Conservation (phyloP, 257 asterid genomes). For the Capsicum baccatum region DNA sequence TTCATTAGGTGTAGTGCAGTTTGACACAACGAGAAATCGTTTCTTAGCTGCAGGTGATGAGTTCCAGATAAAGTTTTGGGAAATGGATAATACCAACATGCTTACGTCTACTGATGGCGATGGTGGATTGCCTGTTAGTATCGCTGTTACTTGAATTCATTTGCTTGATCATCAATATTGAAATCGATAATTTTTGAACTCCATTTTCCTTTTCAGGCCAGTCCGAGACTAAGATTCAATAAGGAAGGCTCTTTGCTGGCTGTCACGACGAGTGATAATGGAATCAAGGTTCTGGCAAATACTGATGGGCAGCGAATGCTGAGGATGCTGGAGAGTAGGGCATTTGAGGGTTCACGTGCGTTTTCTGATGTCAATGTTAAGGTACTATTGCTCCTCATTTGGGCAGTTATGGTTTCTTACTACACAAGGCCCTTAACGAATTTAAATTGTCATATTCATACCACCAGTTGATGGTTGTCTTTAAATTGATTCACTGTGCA, state of each 20-base stretch:
- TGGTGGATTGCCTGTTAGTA: slow-evolving; percentile 92
- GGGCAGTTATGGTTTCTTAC: slow-evolving; percentile 7
- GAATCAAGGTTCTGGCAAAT: slow-evolving; percentile 89
- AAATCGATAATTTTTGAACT: not conserved
- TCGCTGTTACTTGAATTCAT: slow-evolving; percentile 24
- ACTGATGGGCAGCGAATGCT: slow-evolving; percentile 85
- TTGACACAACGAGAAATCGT: slow-evolving; percentile 81
- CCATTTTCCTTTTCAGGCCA: slow-evolving; percentile 60
- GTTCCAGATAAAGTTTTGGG: slow-evolving; percentile 95
- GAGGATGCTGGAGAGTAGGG: slow-evolving; percentile 85
- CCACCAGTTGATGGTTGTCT: not conserved
- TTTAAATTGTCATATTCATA: slow-evolving; percentile 23
- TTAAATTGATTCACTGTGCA: slow-evolving; percentile 40
- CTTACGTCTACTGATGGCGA: slow-evolving; percentile 77
- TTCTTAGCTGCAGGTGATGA: slow-evolving; percentile 97
- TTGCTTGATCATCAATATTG: not conserved
- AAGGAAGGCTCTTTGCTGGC: slow-evolving; percentile 92
- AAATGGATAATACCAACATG: slow-evolving; percentile 74
- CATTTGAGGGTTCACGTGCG: slow-evolving; percentile 84
- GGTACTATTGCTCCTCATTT: slow-evolving; percentile 43
- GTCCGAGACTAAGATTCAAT: slow-evolving; percentile 86
- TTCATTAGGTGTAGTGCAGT: slow-evolving; percentile 89
- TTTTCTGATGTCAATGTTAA: slow-evolving; percentile 73
- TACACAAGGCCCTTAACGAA: not conserved
- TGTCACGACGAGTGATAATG: slow-evolving; percentile 88